Conservation (phyloP, 225 moss, liverwort and hornwort species). For the Antitrichia curtipendula region DNA sequence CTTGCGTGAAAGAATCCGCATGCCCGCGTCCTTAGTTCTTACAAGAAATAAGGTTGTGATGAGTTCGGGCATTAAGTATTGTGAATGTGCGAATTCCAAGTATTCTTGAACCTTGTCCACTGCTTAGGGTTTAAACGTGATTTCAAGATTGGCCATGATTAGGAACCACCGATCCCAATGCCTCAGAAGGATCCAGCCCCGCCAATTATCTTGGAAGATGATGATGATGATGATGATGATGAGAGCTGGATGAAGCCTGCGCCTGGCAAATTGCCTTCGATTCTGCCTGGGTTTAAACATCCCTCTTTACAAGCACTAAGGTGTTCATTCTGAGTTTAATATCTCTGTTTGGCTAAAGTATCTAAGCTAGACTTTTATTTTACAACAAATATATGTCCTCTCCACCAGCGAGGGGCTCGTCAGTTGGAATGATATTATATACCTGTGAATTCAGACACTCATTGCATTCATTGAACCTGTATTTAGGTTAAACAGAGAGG, state of each 20-base stretch:
- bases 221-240: neutral
- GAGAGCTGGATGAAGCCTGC: constrained; percentile 31
- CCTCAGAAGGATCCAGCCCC: neutral
- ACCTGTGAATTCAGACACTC: neutral
- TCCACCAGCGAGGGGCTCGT: neutral
- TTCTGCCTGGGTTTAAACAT: neutral
- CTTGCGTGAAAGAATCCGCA: neutral
- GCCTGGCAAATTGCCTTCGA: neutral
- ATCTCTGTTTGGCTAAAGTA: neutral
- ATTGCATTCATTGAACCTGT: neutral
- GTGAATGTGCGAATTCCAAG: neutral
- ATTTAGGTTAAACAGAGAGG: constrained; percentile 3
- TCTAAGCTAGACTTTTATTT: neutral
- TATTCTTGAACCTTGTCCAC: neutral
- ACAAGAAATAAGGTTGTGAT: neutral
- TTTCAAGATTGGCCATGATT: neutral
- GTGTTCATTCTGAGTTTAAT: constrained; percentile 1
- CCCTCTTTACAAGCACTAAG: constrained; percentile 21
- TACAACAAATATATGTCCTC: neutral
- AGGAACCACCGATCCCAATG: neutral
- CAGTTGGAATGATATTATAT: neutral
- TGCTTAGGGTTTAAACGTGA: neutral
- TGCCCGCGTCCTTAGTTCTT: neutral
- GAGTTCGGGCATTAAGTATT: neutral
- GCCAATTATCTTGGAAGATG: neutral